Conservation (phyloP, 2,329 filamentous ascomycete species). For the Zasmidium citrigriseum region DNA sequence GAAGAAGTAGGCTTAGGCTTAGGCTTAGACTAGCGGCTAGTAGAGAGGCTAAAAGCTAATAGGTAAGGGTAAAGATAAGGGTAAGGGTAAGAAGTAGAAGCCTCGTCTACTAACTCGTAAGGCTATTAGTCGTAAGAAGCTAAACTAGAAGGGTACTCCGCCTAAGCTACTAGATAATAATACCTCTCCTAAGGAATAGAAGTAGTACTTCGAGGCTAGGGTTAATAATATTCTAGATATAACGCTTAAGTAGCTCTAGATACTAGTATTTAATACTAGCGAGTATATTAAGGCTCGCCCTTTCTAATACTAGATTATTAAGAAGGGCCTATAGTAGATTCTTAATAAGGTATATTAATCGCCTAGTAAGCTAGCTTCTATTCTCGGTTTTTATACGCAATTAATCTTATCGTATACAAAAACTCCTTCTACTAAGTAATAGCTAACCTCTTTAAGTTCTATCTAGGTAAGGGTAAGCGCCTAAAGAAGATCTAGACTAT, state of each 20-base stretch:
- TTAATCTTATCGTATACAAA: too few species aligned
- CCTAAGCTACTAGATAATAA: neutral
- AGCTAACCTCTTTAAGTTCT: too few species aligned
- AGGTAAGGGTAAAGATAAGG: neutral
- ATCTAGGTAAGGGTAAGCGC: neutral
- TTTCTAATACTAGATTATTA: neutral
- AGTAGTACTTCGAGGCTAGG: neutral
- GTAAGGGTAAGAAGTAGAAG: neutral
- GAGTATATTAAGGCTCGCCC: neutral
- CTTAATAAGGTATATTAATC: too few species aligned
- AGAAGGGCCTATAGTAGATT: neutral
- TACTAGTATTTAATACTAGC: neutral
- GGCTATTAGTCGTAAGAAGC: neutral
- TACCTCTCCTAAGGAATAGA: neutral
- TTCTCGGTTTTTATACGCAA: too few species aligned
- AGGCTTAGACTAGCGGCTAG: neutral
- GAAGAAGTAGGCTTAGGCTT: neutral
- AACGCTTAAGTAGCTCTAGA: neutral
- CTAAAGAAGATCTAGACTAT: neutral
- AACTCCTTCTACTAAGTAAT: too few species aligned
- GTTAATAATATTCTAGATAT: neutral
- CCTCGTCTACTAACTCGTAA: neutral
- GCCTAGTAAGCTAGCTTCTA: too few species aligned
- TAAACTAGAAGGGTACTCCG: neutral
- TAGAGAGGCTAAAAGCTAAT: neutral